Conservation (phyloP, 225 moss, liverwort and hornwort species). For the Pseudoscleropodium purum region DNA sequence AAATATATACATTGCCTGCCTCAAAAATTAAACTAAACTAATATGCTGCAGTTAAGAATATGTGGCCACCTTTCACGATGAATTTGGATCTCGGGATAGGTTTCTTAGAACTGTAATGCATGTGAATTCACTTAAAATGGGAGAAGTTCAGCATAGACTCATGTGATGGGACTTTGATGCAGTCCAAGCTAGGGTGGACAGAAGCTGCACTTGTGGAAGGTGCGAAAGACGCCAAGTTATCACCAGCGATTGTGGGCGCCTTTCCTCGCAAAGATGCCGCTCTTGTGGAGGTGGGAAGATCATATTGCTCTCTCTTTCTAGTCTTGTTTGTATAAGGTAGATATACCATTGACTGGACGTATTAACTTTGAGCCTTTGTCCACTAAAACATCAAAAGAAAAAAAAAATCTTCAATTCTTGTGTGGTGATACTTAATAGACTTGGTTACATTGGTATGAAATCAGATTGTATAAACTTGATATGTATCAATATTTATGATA, state of each 20-base stretch:
- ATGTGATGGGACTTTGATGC: slow-evolving; percentile 6
- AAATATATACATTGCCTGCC: not conserved
- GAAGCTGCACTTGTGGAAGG: slow-evolving; percentile 78
- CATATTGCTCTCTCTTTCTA: not conserved
- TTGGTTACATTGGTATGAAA: not conserved
- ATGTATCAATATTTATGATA: not conserved
- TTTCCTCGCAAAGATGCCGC: slow-evolving; percentile 78
- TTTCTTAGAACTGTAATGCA: not conserved
- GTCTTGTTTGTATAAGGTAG: not conserved
- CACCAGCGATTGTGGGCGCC: slow-evolving; percentile 69
- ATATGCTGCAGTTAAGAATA: not conserved
- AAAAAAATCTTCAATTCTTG: not conserved
- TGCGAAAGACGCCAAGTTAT: slow-evolving; percentile 69
- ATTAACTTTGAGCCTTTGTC: not conserved
- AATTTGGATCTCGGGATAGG: not conserved
- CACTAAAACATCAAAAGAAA: not conserved
- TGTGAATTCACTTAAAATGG: not conserved
- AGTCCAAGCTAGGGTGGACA: slow-evolving; percentile 87
- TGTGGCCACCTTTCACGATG: not conserved
- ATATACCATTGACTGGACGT: not conserved
- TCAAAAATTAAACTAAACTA: not conserved
- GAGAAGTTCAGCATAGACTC: not conserved
- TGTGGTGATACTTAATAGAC: not conserved
- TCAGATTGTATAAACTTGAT: not conserved
- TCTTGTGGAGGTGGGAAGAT: slow-evolving; percentile 67